These are phyloP conservation scores for Macrolepiota dolichaula DNA, from an alignment of 768 basidiomycete genomes.

Conservation along the genomic window DNA sequence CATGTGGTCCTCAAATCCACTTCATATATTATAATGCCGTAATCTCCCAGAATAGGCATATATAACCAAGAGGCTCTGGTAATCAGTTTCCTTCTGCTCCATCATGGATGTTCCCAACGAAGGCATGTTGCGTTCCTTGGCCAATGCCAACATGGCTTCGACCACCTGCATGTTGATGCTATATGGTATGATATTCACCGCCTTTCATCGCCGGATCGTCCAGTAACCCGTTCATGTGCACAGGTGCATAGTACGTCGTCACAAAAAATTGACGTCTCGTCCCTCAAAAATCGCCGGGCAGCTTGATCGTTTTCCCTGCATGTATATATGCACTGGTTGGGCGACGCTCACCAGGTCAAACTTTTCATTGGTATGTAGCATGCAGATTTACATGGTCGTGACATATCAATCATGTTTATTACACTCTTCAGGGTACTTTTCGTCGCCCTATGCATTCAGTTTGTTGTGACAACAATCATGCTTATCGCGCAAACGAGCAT, in stretches of 20 bases:
- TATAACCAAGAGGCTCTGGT: not conserved
- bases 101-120: not conserved
- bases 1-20: too few relatives aligned
- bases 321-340: not conserved
- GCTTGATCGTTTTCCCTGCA: not conserved
- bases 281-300: not conserved
- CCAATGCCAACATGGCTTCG: slow-evolving; percentile 1
- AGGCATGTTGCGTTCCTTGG: not conserved
- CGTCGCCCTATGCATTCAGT: not conserved
- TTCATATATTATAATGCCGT: too few relatives aligned
- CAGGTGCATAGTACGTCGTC: not conserved
- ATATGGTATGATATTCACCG: not conserved
- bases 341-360: not conserved
- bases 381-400: not conserved
- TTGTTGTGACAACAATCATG: not conserved
- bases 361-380: not conserved
- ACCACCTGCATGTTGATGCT: not conserved
- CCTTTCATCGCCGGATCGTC: not conserved
- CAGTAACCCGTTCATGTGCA: not conserved
- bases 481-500: not conserved
- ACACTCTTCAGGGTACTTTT: not conserved
- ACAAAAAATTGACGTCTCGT: not conserved
- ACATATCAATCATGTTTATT: not conserved
- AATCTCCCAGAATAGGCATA: not conserved
- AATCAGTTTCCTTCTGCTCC: not conserved